Evolutionary conservation across 164 flowering plant species (phyloP).

Genomic region (Annona cherimola): DNA sequence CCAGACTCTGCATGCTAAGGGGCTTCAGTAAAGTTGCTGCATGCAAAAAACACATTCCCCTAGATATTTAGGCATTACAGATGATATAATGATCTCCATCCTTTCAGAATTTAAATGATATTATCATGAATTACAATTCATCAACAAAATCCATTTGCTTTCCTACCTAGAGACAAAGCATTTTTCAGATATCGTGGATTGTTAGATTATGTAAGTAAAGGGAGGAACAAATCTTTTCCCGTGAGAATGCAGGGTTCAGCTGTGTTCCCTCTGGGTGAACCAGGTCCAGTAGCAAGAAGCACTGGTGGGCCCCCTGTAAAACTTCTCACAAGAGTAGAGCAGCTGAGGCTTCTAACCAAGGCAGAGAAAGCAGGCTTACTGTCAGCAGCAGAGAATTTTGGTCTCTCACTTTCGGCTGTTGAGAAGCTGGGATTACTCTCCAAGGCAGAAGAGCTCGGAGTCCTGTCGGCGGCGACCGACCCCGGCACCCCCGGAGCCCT

Average conservation of each 20-base stretch:
- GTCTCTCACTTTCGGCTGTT: slow-evolving; percentile 72
- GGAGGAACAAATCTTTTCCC: neutral
- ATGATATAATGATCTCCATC: neutral
- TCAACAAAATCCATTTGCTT: too few relatives aligned
- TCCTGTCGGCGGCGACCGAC: slow-evolving; percentile 84
- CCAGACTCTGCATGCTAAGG: too few relatives aligned
- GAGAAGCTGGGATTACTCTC: slow-evolving; percentile 84
- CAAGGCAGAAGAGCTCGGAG: slow-evolving; percentile 80
- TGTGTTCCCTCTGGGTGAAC: slow-evolving; percentile 40
- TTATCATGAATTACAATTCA: too few relatives aligned
- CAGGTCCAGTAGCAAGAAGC: slow-evolving; percentile 26
- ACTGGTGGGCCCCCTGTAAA: slow-evolving; percentile 37
- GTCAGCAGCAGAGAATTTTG: slow-evolving; percentile 82
- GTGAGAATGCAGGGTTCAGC: slow-evolving; percentile 24
- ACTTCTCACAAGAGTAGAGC: slow-evolving; percentile 85
- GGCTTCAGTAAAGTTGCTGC: too few relatives aligned
- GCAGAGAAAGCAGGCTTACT: slow-evolving; percentile 90
- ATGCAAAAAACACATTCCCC: too few relatives aligned
- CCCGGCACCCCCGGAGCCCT: slow-evolving; percentile 66
- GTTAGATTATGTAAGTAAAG: neutral
- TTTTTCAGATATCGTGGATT: too few relatives aligned
- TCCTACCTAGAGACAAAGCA: too few relatives aligned
- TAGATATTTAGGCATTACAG: too few relatives aligned
- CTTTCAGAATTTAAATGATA: neutral
- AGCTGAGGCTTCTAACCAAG: slow-evolving; percentile 77